These are phyloP conservation scores for Colletotrichum truncatum DNA, from an alignment of 2,329 filamentous ascomycete species.

Conservation along the genomic window DNA sequence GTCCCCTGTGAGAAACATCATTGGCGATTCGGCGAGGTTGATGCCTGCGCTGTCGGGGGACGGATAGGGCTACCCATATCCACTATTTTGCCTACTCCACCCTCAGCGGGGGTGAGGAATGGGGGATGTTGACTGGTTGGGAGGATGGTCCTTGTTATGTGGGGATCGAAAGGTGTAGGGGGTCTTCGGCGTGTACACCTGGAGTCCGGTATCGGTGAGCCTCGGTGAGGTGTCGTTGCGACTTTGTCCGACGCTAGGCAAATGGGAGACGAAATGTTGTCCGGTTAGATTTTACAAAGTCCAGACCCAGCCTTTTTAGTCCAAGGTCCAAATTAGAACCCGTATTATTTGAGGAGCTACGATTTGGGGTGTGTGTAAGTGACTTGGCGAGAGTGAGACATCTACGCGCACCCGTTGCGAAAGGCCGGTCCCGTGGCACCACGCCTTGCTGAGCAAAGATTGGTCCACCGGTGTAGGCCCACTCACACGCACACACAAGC, in stretches of 20 bases:
- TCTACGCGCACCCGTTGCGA: background rate
- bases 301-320: no score
- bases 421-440: background rate
- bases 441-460: background rate
- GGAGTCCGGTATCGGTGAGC: background rate
- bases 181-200: background rate
- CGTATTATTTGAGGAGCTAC: no score
- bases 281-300: no score
- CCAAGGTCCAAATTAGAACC: no score
- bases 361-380: no score
- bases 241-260: background rate
- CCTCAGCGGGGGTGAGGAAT: background rate
- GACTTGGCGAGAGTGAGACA: background rate
- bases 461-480: background rate
- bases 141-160: background rate
- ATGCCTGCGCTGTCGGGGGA: background rate
- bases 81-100: no score
- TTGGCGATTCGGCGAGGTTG: background rate
- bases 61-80: no score
- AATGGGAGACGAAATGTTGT: no score
- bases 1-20: no score
- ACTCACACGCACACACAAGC: background rate
- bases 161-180: background rate
- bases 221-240: background rate
- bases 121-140: no score